Percentiles rank a stretch among this genome's conserved stretches.
Evolutionary conservation across 225 moss, liverwort and hornwort species (phyloP).

Genomic region (Asterella californica): DNA sequence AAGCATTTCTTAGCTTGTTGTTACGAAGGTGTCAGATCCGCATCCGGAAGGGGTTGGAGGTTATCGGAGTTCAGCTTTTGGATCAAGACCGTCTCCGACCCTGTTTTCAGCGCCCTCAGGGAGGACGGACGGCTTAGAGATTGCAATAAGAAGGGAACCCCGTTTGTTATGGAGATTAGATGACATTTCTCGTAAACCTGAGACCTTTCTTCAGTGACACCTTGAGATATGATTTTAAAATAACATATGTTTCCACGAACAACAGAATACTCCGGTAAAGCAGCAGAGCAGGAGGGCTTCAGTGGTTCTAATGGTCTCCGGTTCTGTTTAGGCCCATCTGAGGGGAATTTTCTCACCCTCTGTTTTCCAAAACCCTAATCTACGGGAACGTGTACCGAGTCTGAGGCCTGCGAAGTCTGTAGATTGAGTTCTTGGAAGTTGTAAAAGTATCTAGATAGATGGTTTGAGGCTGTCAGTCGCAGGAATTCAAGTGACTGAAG

Average conservation of each 20-base stretch:
- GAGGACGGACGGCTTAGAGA: background rate
- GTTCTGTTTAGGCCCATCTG: background rate
- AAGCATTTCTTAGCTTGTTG: background rate
- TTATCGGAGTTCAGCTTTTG: background rate
- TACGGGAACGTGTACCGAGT: background rate
- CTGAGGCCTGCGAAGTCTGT: background rate
- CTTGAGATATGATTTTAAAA: no score
- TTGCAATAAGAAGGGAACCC: background rate
- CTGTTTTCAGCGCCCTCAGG: no score
- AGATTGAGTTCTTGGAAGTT: background rate
- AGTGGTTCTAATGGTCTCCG: background rate
- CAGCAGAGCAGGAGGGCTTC: background rate
- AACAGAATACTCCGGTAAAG: background rate
- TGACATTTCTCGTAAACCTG: background rate
- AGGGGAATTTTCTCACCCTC: background rate
- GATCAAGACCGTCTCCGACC: background rate
- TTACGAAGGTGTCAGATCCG: slow-evolving; percentile 9
- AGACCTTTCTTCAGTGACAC: background rate
- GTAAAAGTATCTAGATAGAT: background rate
- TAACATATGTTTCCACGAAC: background rate
- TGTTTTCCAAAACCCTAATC: background rate
- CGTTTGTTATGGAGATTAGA: background rate
- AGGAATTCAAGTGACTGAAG: background rate
- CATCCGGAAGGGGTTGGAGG: background rate
- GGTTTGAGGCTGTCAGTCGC: background rate